phyloP scores from a whole-genome alignment of 768 basidiomycete species.

The Xanthoconium purpureum region DNA sequence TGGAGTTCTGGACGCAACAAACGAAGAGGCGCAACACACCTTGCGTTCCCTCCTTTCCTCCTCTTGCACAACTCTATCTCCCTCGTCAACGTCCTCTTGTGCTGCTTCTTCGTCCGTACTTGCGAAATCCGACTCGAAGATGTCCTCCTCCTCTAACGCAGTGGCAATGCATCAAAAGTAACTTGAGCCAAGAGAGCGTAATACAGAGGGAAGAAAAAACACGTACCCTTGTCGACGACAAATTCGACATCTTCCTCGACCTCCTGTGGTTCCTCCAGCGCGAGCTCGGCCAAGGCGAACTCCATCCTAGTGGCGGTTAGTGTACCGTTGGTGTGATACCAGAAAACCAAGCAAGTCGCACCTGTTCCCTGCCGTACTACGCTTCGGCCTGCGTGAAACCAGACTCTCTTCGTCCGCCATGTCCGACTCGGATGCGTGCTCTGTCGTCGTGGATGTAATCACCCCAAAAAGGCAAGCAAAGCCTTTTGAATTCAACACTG shows the following conservation, averaged over 20 bases:
- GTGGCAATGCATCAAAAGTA: neutral
- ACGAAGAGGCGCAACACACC: conserved; percentile 3
- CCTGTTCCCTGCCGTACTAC: conserved; percentile 81
- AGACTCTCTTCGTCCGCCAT: conserved; percentile 28
- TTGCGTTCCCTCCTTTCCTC: conserved; percentile 52
- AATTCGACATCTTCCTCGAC: conserved; percentile 76
- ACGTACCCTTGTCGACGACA: conserved; percentile 54
- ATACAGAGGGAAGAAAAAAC: neutral
- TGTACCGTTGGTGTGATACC: neutral
- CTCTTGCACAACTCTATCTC: conserved; percentile 54
- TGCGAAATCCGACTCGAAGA: conserved; percentile 82
- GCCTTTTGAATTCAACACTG: conserved; percentile 14
- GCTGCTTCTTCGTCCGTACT: conserved; percentile 71
- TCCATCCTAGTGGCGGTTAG: conserved; percentile 55
- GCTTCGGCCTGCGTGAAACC: conserved; percentile 56
- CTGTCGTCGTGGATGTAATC: neutral
- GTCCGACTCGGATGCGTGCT: neutral
- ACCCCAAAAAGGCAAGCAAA: conserved; percentile 4
- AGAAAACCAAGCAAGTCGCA: conserved; percentile 25
- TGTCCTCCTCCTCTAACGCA: conserved; percentile 69
- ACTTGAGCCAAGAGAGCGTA: neutral
- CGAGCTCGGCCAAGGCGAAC: conserved; percentile 61
- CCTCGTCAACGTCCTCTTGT: conserved; percentile 51
- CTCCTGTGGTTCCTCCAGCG: conserved; percentile 49
- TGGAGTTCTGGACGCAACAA: neutral